Base-by-base conservation (phyloP, 164 flowering plant species). In the Sextonia rubra region DNA sequence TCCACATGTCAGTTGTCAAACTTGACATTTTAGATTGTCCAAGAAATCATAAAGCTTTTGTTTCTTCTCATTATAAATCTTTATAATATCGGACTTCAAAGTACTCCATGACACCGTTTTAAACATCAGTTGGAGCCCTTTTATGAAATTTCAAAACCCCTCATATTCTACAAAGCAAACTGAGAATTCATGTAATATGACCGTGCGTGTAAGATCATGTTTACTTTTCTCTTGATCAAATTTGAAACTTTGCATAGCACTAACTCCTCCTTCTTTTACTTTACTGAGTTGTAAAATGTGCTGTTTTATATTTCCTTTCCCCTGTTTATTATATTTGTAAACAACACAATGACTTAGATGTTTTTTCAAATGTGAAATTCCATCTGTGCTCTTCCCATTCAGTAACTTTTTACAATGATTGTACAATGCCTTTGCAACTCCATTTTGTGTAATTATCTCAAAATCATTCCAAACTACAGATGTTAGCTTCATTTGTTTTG, bases 401-500 rank as follows among this genome's bases (percentile, higher is more conserved):
- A 93, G 86, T 75, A 77, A 88, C 84, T 87, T 91, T 71, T 83
- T 86, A 71, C 95, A 93, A 67, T 90, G 93, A 6, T 85, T 77
- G n/a, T n/a, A 77, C 97, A 92, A 82, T 52, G 89, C 87, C 6
- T 77, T 75, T 14, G 85, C 94, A 69, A 82, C 88, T 76, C 81
- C 87, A 74, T 83, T 85, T 61, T 14, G 26, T 15, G 30, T 29
- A 29, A 92, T 82, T 77, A 91, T 84, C 75, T 90, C 91, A 77
- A 90, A 92, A 77, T 92, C 90, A 74, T 89, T 86, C 98, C 97
- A 92, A 0, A 90, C 97, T 30, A 83, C 83, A 68, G 97, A 93
- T 44, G 90, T 93, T 80, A 91, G 73, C 82, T 92, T 85, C 83
- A 87, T 23, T 12, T 64, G 12, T 25, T 64, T 64, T 25, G n/a